Evolutionary conservation across 2,329 filamentous ascomycete species (phyloP).

Genomic region (Purpureocillium lavendulum): DNA sequence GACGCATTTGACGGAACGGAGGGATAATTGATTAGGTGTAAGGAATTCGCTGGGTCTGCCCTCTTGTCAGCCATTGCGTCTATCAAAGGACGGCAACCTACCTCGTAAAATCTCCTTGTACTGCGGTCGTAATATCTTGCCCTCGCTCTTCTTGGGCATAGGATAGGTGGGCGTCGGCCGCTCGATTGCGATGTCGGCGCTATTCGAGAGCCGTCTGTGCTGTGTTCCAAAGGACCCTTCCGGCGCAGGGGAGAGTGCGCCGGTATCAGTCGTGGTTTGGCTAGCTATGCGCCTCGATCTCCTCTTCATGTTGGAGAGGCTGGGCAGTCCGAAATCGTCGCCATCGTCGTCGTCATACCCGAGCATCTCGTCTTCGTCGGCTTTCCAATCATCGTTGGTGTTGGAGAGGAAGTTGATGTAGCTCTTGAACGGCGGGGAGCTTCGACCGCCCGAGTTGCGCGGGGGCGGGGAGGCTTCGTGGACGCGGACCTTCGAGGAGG

Average conservation of each 20-base stretch:
- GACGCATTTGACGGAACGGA: conserved; percentile 63
- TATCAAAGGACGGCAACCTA: conserved; percentile 24
- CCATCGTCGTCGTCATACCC: conserved; percentile 81
- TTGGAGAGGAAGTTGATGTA: conserved; percentile 78
- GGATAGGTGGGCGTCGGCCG: conserved; percentile 77
- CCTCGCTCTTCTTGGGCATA: conserved; percentile 79
- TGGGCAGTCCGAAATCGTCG: conserved; percentile 92
- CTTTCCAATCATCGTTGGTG: conserved; percentile 75
- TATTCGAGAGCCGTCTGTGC: conserved; percentile 65
- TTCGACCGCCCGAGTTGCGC: conserved; percentile 39
- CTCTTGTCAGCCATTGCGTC: neutral
- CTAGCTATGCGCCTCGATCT: conserved; percentile 49
- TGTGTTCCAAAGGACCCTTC: conserved; percentile 29
- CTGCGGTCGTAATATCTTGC: conserved; percentile 91
- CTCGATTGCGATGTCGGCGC: conserved; percentile 90
- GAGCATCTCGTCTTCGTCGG: conserved; percentile 68
- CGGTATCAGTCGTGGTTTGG: conserved; percentile 22
- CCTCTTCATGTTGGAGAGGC: conserved; percentile 82
- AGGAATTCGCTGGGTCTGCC: conserved; percentile 75
- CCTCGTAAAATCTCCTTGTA: conserved; percentile 91
- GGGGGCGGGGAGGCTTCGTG: conserved; percentile 49
- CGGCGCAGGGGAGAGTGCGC: conserved; percentile 24
- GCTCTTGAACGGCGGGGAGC: conserved; percentile 60
- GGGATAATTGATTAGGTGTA: conserved; percentile 89
- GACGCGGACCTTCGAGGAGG: conserved; percentile 38